These are phyloP conservation scores for Pleodorina starrii DNA, from an alignment of 139 green algal genomes.

Conservation along the genomic window DNA sequence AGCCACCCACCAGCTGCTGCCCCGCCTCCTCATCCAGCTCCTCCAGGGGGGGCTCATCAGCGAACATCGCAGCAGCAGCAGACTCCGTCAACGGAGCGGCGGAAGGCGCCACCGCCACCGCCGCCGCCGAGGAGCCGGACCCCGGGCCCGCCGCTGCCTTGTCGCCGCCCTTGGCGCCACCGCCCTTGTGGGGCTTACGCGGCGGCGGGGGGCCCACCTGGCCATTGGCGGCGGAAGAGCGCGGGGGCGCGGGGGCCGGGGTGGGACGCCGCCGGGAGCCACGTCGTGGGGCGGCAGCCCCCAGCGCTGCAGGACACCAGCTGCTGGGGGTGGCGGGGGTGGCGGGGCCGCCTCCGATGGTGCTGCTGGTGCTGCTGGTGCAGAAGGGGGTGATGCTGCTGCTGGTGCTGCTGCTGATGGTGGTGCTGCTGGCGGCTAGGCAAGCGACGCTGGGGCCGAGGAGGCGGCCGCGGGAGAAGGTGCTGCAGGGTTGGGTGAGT, in stretches of 20 bases:
- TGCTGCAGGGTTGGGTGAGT: background rate
- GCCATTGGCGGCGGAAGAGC: background rate
- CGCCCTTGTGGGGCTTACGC: slow-evolving; percentile 20
- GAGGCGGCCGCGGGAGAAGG: background rate
- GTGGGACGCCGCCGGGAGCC: background rate
- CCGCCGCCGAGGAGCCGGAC: background rate
- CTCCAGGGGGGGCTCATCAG: background rate
- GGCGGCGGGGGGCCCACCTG: slow-evolving; percentile 25
- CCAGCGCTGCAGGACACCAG: background rate
- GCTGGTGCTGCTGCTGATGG: background rate
- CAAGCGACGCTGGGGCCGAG: background rate
- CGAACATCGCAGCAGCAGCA: background rate
- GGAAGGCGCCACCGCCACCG: background rate
- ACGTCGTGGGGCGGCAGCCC: background rate
- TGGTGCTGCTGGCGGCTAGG: background rate
- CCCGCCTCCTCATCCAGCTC: slow-evolving; percentile 51
- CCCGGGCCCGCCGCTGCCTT: background rate
- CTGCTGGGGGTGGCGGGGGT: background rate
- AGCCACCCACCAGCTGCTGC: slow-evolving; percentile 42
- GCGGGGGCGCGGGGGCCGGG: background rate
- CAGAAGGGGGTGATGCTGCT: background rate
- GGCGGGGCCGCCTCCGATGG: background rate
- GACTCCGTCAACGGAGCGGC: background rate
- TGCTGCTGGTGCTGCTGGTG: background rate
- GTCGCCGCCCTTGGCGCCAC: slow-evolving; percentile 5